Conservation (phyloP, 768 basidiomycete genomes). For the Calocybe indica region DNA sequence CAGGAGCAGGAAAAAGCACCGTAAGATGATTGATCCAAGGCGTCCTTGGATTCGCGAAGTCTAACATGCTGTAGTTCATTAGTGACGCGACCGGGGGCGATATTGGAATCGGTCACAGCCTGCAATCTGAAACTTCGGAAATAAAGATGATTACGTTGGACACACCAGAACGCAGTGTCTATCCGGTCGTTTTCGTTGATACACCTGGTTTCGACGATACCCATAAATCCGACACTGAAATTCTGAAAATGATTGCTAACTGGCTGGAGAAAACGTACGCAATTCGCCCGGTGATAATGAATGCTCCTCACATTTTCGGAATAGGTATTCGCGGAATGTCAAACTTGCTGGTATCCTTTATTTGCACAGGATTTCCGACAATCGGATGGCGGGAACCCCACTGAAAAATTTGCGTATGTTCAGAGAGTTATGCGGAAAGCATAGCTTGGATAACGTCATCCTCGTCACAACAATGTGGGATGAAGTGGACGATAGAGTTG, state of each 20-base stretch:
- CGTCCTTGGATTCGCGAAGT: too few species aligned
- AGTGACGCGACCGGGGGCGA: too few species aligned
- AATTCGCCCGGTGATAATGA: too few species aligned
- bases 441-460: conserved; percentile 17
- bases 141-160: too few species aligned
- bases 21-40: too few species aligned
- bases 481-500: conserved; percentile 5
- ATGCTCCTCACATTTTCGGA: not conserved
- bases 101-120: too few species aligned
- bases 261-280: conserved; percentile 19
- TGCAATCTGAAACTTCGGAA: too few species aligned
- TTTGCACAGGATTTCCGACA: conserved; percentile 14
- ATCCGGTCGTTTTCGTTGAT: conserved; percentile 17
- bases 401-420: conserved; percentile 23
- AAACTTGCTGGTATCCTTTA: conserved; percentile 24
- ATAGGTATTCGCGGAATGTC: conserved; percentile 11
- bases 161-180: conserved; percentile 1
- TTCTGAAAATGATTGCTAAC: conserved; percentile 16
- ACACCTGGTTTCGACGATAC: conserved; percentile 23
- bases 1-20: too few species aligned
- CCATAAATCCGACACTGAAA: conserved; percentile 12
- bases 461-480: conserved; percentile 29
- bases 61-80: too few species aligned
- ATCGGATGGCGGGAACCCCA: conserved; percentile 20
- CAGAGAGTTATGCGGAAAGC: conserved; percentile 14